Conservation (phyloP, 2,329 filamentous ascomycete genomes). For the Bimuria novae-zelandiae region DNA sequence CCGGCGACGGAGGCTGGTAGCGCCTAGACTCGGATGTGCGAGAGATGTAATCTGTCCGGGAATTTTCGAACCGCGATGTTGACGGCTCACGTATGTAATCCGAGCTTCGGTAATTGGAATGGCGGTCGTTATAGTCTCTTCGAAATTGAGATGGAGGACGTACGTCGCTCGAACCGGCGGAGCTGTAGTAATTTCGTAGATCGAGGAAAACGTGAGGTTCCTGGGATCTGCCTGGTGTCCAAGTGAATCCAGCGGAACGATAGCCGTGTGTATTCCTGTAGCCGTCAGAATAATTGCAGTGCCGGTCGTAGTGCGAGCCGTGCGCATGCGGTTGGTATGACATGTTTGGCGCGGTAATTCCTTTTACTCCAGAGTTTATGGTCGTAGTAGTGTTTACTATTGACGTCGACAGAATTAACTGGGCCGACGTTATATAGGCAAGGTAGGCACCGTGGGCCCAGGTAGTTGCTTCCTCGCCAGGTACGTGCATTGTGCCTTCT, state of each 20-base stretch:
- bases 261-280: background rate
- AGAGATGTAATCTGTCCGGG: background rate
- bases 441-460: background rate
- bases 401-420: too few relatives aligned
- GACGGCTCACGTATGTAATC: background rate
- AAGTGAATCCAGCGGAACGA: background rate
- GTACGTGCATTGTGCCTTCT: background rate
- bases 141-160: too few relatives aligned
- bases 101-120: background rate
- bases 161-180: background rate
- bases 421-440: background rate
- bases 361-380: too few relatives aligned
- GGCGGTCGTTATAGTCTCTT: background rate
- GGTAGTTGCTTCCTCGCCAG: background rate
- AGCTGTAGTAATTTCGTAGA: background rate
- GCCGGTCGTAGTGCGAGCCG: too few relatives aligned
- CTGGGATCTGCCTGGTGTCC: background rate
- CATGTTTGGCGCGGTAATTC: too few relatives aligned
- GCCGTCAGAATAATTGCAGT: too few relatives aligned
- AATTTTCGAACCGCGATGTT: background rate
- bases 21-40: background rate
- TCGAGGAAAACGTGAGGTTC: background rate
- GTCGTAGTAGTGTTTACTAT: too few relatives aligned
- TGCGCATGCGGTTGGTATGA: too few relatives aligned
- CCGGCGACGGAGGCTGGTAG: too few relatives aligned